phyloP scores from a whole-genome alignment of 768 basidiomycete genomes.

The Serendipita sp. region DNA sequence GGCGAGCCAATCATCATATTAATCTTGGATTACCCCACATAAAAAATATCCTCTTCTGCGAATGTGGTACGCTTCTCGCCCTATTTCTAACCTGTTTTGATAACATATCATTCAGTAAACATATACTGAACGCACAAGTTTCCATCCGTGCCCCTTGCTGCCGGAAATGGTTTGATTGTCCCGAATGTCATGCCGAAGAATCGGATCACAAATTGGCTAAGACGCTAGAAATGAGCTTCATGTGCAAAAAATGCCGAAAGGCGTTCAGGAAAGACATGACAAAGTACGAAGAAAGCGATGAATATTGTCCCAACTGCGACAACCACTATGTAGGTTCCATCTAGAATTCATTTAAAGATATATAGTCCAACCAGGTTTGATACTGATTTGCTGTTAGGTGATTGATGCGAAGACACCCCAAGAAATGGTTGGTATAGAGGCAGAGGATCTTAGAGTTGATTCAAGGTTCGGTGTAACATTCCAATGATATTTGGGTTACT shows the following conservation, averaged over 20 bases:
- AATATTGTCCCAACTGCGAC: slow-evolving; percentile 96
- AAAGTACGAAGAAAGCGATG: slow-evolving; percentile 87
- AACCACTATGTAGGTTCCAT: slow-evolving; percentile 74
- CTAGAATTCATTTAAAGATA: not conserved
- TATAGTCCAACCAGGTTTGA: not conserved
- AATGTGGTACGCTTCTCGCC: too few relatives aligned
- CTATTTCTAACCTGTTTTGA: too few relatives aligned
- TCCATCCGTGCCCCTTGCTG: slow-evolving; percentile 94
- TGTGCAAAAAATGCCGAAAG: slow-evolving; percentile 86
- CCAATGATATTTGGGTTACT: not conserved
- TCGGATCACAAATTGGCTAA: slow-evolving; percentile 57
- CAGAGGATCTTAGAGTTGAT: slow-evolving; percentile 81
- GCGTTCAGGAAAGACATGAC: slow-evolving; percentile 94
- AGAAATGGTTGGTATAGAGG: slow-evolving; percentile 71
- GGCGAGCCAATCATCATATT: too few relatives aligned
- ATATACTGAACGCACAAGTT: slow-evolving; percentile 91
- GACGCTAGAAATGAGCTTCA: slow-evolving; percentile 71
- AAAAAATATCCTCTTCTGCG: too few relatives aligned
- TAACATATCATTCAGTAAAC: slow-evolving; percentile 45
- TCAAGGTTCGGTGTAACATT: slow-evolving; percentile 40
- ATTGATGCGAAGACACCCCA: slow-evolving; percentile 85
- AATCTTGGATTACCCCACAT: too few relatives aligned
- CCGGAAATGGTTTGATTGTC: slow-evolving; percentile 94
- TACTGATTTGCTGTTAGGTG: slow-evolving; percentile 37
- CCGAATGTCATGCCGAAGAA: slow-evolving; percentile 82